These are phyloP conservation scores for Pythium utonaiense DNA, from an alignment of 352 stramenopile genomes.

Conservation along the genomic window DNA sequence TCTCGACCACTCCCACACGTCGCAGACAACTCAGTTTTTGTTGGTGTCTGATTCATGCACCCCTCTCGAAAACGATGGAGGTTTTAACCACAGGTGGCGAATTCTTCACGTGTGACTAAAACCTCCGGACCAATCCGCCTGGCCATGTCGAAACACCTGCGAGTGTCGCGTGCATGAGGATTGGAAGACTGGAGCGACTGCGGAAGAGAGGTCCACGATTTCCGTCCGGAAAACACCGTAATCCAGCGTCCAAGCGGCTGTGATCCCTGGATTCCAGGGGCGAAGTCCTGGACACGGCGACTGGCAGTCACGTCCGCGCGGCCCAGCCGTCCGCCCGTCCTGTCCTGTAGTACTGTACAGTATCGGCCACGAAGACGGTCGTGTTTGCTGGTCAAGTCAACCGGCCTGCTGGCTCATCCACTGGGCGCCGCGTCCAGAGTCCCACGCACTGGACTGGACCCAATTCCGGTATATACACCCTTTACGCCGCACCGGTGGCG, in stretches of 20 bases:
- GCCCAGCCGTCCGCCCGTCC: neutral
- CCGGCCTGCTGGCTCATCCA: neutral
- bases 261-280: neutral
- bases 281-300: neutral
- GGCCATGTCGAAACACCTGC: neutral
- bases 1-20: neutral
- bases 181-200: neutral
- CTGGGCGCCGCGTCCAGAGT: neutral
- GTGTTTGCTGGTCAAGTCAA: neutral
- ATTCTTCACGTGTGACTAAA: neutral
- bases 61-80: neutral
- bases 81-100: neutral
- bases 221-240: neutral
- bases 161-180: neutral
- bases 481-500: neutral
- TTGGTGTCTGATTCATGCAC: neutral
- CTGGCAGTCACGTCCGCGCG: neutral
- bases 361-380: neutral
- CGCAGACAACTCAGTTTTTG: neutral
- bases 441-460: too few relatives aligned
- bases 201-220: too few relatives aligned
- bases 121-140: neutral
- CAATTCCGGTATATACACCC: too few relatives aligned
- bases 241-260: neutral
- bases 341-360: too few relatives aligned